Percentiles rank a stretch among this genome's conserved stretches.
Conservation (phyloP, 306 rosid genomes). For the Rubus idaeus region DNA sequence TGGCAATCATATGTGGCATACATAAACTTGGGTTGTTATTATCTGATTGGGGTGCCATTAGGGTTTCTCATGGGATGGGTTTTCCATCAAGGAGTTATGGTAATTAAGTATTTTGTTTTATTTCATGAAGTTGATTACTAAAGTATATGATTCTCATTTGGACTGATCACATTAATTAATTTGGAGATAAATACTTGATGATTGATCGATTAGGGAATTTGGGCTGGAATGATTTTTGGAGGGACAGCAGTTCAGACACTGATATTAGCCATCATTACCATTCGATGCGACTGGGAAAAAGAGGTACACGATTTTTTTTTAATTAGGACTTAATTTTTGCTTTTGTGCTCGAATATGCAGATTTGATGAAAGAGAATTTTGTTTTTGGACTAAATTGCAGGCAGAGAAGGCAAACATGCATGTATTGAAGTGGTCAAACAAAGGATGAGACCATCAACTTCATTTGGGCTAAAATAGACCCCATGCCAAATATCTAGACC, state of each 20-base stretch:
- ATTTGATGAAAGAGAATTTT: not conserved
- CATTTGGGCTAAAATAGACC: conserved; percentile 28
- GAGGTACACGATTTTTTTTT: conserved; percentile 38
- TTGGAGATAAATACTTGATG: not conserved
- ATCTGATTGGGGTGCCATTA: conserved; percentile 69
- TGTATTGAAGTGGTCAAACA: conserved; percentile 40
- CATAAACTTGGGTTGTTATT: conserved; percentile 82
- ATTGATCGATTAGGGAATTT: conserved; percentile 44
- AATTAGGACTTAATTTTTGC: not conserved
- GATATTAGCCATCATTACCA: conserved; percentile 45
- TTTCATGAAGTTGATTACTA: too few relatives aligned
- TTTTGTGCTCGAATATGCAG: not conserved
- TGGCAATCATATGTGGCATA: conserved; percentile 89
- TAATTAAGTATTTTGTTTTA: conserved; percentile 18
- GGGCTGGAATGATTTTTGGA: conserved; percentile 71
- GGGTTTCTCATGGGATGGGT: conserved; percentile 71
- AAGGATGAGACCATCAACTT: conserved; percentile 4
- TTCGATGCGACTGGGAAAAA: conserved; percentile 63
- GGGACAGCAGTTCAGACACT: conserved; percentile 63
- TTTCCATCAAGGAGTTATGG: conserved; percentile 72
- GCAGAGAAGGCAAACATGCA: conserved; percentile 52
- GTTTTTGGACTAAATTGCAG: conserved; percentile 32
- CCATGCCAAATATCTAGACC: too few relatives aligned
- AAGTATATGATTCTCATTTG: too few relatives aligned
- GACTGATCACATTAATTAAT: too few relatives aligned